These are phyloP conservation scores for Pulveroboletus sp. DNA, from an alignment of 768 basidiomycete species.

Conservation along the genomic window DNA sequence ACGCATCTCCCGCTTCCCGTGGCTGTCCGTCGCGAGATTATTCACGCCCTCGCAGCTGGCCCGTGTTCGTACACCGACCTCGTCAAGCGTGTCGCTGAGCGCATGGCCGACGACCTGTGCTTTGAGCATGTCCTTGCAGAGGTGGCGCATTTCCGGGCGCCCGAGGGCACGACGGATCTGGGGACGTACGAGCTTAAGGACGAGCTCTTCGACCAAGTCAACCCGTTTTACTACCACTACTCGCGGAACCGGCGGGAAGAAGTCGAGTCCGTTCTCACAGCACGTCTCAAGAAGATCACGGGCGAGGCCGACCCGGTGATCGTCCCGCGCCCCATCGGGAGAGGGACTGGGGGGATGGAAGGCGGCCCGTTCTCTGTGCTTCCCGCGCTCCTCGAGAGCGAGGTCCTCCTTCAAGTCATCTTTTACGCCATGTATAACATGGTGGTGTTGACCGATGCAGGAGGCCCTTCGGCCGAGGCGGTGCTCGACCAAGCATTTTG, in stretches of 20 bases:
- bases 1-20: conserved; percentile 60
- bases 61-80: conserved; percentile 89
- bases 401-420: conserved; percentile 74
- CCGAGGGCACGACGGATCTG: conserved; percentile 72
- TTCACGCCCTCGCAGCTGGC: conserved; percentile 87
- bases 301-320: conserved; percentile 67
- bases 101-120: conserved; percentile 77
- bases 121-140: conserved; percentile 78
- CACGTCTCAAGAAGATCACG: conserved; percentile 62
- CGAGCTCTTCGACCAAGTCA: conserved; percentile 80
- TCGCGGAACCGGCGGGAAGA: conserved; percentile 91
- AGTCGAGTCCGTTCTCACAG: conserved; percentile 73
- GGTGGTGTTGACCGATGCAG: conserved; percentile 57
- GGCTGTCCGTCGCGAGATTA: conserved; percentile 78
- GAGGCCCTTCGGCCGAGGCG: conserved; percentile 76
- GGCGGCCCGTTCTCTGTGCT: conserved; percentile 76
- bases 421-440: conserved; percentile 82
- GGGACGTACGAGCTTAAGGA: conserved; percentile 90
- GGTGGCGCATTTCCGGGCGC: conserved; percentile 80
- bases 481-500: conserved; percentile 88
- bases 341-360: no score
- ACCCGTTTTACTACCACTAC: conserved; percentile 96
- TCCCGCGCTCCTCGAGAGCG: conserved; percentile 61
- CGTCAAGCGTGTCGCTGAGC: conserved; percentile 86
- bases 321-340: conserved; percentile 66